A percentile compares a stretch with the other conserved stretches of the same genome.
phyloP scores from a whole-genome alignment of 345 rosid species.

The Kernera saxatilis region DNA sequence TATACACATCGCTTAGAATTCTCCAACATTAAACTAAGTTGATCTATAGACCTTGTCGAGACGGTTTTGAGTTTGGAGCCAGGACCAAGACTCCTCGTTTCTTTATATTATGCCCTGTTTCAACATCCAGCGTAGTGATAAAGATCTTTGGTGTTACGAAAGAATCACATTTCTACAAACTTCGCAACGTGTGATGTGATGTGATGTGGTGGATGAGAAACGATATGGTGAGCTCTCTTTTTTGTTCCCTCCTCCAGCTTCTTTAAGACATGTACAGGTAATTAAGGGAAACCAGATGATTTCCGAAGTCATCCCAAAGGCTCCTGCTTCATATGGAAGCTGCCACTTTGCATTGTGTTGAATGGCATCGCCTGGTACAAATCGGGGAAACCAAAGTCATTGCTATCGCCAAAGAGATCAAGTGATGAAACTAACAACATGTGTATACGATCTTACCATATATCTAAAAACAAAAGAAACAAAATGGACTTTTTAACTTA shows the following conservation, averaged over 20 bases:
- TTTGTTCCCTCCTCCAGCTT: not conserved
- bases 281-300: slow-evolving; percentile 8
- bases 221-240: not conserved
- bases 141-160: not conserved
- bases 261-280: slow-evolving; percentile 11
- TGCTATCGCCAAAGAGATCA: not conserved
- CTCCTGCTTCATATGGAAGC: slow-evolving; percentile 28
- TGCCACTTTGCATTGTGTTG: slow-evolving; percentile 15
- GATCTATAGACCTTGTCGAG: slow-evolving; percentile 9
- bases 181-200: not conserved
- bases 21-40: slow-evolving; percentile 13
- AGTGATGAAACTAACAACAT: not conserved
- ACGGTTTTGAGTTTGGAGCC: not conserved
- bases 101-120: not conserved
- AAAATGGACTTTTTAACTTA: slow-evolving; percentile 39
- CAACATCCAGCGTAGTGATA: not conserved
- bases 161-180: slow-evolving; percentile 28
- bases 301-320: slow-evolving; percentile 17
- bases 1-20: slow-evolving; percentile 15
- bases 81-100: not conserved
- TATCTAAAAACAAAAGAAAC: no score
- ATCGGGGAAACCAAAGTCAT: not conserved
- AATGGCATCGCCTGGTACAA: slow-evolving; percentile 16
- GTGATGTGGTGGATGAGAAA: not conserved
- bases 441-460: not conserved